phyloP scores from a whole-genome alignment of 805 yeast species.

The Candida sithepensis region DNA sequence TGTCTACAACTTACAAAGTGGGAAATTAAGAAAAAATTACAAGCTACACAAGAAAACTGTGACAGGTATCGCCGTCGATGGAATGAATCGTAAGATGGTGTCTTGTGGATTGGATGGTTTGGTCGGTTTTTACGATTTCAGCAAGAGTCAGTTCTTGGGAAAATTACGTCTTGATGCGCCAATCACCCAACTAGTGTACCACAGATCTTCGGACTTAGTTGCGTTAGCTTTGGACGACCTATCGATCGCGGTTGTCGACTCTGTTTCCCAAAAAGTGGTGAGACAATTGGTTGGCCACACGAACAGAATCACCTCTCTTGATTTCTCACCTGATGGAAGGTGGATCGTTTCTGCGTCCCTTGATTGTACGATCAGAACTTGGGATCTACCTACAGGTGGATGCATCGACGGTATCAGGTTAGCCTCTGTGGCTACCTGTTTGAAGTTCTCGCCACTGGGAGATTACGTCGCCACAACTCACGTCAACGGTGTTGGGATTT shows the following conservation, averaged over 20 bases:
- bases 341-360: constrained; percentile 84
- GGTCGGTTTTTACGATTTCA: constrained; percentile 83
- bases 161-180: constrained; percentile 71
- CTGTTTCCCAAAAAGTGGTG: constrained; percentile 74
- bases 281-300: constrained; percentile 88
- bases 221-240: constrained; percentile 87
- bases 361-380: constrained; percentile 87
- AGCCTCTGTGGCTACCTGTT: constrained; percentile 72
- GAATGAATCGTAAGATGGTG: constrained; percentile 85
- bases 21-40: constrained; percentile 69
- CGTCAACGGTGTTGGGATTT: constrained; percentile 84
- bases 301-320: constrained; percentile 81
- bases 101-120: constrained; percentile 86
- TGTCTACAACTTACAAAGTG: constrained; percentile 88
- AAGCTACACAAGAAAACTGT: constrained; percentile 72
- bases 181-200: constrained; percentile 71
- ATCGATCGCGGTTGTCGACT: constrained; percentile 78
- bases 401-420: constrained; percentile 89
- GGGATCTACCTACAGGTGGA: constrained; percentile 97
- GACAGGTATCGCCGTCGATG: constrained; percentile 86
- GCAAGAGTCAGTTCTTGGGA: constrained; percentile 63
- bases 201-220: constrained; percentile 75
- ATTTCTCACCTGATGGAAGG: constrained; percentile 92
- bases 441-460: constrained; percentile 81
- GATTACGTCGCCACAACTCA: constrained; percentile 91